A percentile compares a stretch with the other conserved stretches of the same genome.
phyloP scores from a whole-genome alignment of 139 green algal genomes.

The Tetratostichococcus sp. region DNA sequence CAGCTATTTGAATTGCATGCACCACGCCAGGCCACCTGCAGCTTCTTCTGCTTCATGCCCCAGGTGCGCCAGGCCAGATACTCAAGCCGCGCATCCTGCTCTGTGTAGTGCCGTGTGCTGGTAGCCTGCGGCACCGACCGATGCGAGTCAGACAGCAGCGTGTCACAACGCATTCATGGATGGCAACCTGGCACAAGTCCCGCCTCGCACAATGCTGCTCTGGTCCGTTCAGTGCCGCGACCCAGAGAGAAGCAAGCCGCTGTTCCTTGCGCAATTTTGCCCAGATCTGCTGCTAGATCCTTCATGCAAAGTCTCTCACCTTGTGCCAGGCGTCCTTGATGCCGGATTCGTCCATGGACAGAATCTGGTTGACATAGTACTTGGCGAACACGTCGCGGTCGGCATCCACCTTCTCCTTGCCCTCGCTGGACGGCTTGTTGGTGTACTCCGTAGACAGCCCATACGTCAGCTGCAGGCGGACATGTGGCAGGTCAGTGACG shows the following conservation, averaged over 20 bases:
- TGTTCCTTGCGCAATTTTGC: no score
- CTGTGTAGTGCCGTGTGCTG: conserved; percentile 33
- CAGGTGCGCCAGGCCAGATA: conserved; percentile 85
- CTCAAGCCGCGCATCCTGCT: conserved; percentile 71
- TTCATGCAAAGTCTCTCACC: no score
- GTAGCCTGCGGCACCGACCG: conserved; percentile 27
- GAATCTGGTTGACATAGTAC: conserved; percentile 79
- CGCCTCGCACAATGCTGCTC: no score
- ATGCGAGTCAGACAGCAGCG: no score
- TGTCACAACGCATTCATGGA: no score
- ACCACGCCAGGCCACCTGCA: conserved; percentile 3
- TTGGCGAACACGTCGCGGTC: conserved; percentile 49
- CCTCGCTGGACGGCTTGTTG: conserved; percentile 16
- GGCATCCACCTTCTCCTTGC: conserved; percentile 22
- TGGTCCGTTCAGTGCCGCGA: background rate
- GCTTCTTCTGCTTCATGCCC: conserved; percentile 71
- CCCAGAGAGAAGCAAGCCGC: no score
- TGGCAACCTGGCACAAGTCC: no score
- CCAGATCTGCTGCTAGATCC: no score
- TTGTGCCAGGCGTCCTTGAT: conserved; percentile 70
- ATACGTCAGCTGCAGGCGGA: conserved; percentile 37
- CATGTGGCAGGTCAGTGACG: no score
- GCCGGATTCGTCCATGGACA: conserved; percentile 65
- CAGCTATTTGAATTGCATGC: no score
- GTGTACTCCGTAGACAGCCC: conserved; percentile 50